Evolutionary conservation across 169 alveolate genomes (phyloP).

Genomic region (Plasmodium reichenowi): DNA sequence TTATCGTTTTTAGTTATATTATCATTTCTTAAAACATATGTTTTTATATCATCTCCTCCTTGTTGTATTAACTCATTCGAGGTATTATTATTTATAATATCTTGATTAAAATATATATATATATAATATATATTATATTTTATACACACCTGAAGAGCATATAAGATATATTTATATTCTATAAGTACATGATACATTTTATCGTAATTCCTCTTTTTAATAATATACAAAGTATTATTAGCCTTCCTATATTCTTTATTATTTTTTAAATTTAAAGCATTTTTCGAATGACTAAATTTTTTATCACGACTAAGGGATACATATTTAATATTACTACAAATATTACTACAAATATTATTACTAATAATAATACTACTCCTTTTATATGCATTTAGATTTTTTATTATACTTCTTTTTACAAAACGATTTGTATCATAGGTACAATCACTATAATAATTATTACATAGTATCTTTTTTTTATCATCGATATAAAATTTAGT

Average conservation of each 20-base stretch:
- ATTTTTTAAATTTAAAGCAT: not conserved
- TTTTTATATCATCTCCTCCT: not conserved
- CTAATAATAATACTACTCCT: too few relatives aligned
- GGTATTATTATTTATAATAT: not conserved
- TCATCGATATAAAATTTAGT: too few relatives aligned
- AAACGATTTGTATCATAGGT: too few relatives aligned
- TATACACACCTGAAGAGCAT: constrained; percentile 30
- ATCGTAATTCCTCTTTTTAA: too few relatives aligned
- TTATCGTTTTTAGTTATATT: not conserved
- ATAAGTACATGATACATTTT: constrained; percentile 2
- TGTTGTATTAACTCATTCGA: not conserved
- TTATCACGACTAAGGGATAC: not conserved
- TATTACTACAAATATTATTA: too few relatives aligned
- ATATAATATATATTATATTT: constrained; percentile 57
- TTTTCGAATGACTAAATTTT: not conserved
- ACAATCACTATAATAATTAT: too few relatives aligned
- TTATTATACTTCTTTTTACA: too few relatives aligned
- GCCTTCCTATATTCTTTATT: not conserved
- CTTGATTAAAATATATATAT: constrained; percentile 65
- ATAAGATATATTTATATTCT: constrained; percentile 57
- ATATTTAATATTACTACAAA: too few relatives aligned
- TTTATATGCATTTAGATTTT: too few relatives aligned
- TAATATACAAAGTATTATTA: too few relatives aligned
- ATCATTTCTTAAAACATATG: not conserved
- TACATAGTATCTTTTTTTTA: too few relatives aligned